A percentile compares a stretch with the other conserved stretches of the same genome.
Evolutionary conservation across 192 early-diverging fungal species (phyloP).

Genomic region (Coemansia sp.): DNA sequence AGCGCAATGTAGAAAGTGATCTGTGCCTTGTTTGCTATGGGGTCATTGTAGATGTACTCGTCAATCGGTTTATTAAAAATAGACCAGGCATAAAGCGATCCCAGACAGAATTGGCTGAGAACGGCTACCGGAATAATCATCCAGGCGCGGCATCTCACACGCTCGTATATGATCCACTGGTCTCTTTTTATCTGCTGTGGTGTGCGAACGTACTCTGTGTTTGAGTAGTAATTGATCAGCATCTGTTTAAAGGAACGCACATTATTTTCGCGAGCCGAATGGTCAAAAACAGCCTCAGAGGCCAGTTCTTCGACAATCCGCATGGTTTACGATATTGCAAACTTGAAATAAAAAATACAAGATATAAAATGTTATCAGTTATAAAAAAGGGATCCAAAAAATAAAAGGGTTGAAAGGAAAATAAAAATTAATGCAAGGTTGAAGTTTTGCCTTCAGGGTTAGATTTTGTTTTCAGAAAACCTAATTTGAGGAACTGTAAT

Average conservation of each 20-base stretch:
- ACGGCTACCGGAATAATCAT: constrained; percentile 71
- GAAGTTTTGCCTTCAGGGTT: too few species aligned
- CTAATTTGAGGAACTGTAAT: too few species aligned
- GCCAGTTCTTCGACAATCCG: constrained; percentile 43
- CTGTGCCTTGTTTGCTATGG: constrained; percentile 55
- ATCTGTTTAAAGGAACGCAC: constrained; percentile 46
- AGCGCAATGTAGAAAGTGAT: constrained; percentile 79
- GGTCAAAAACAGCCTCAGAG: constrained; percentile 47
- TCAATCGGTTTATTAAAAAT: constrained; percentile 78
- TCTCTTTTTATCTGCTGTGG: constrained; percentile 62
- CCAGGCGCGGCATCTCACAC: constrained; percentile 63
- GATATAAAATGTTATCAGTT: neutral
- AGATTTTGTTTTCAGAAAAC: too few species aligned
- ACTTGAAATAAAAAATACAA: neutral
- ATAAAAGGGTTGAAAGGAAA: neutral
- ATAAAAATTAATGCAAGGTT: neutral
- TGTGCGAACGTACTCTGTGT: constrained; percentile 64
- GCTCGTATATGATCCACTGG: constrained; percentile 52
- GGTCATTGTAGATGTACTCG: constrained; percentile 56
- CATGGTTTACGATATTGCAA: constrained; percentile 11
- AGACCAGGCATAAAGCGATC: constrained; percentile 77
- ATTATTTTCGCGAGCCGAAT: constrained; percentile 14
- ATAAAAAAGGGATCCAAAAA: neutral
- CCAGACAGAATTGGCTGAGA: constrained; percentile 72
- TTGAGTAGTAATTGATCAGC: constrained; percentile 48